These are phyloP conservation scores for Avena atlantica DNA, from an alignment of 176 grass and related monocot genomes.

Conservation along the genomic window DNA sequence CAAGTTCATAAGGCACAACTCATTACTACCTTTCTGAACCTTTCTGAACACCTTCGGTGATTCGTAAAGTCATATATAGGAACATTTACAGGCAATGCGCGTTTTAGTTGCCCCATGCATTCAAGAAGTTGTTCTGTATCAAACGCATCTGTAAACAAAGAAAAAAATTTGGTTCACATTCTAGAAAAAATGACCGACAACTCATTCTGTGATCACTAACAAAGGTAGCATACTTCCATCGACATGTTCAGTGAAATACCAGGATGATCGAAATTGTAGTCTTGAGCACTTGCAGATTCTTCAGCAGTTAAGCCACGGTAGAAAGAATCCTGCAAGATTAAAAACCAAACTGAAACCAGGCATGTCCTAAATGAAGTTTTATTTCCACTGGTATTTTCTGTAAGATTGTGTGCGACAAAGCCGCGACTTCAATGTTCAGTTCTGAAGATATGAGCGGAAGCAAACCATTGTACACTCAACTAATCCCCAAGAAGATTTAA, in stretches of 20 bases:
- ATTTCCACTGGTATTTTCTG: neutral
- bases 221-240: constrained; percentile 24
- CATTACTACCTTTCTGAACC: constrained; percentile 48
- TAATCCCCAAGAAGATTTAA: neutral
- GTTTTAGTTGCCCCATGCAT: constrained; percentile 88
- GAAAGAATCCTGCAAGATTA: constrained; percentile 83
- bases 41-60: constrained; percentile 83
- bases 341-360: constrained; percentile 7
- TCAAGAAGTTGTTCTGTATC: constrained; percentile 96
- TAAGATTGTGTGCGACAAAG: neutral
- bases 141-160: constrained; percentile 79
- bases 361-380: neutral
- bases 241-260: constrained; percentile 63
- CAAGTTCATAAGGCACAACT: constrained; percentile 26
- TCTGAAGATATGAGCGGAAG: neutral
- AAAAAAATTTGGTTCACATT: constrained; percentile 26
- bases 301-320: constrained; percentile 92
- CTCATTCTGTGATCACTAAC: constrained; percentile 11
- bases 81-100: constrained; percentile 83
- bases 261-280: constrained; percentile 99
- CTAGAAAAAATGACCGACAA: constrained; percentile 5
- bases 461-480: neutral
- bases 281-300: constrained; percentile 78
- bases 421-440: neutral
- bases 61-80: constrained; percentile 99